phyloP scores from a whole-genome alignment of 2,329 filamentous ascomycete genomes.

The Xylaria sp. region DNA sequence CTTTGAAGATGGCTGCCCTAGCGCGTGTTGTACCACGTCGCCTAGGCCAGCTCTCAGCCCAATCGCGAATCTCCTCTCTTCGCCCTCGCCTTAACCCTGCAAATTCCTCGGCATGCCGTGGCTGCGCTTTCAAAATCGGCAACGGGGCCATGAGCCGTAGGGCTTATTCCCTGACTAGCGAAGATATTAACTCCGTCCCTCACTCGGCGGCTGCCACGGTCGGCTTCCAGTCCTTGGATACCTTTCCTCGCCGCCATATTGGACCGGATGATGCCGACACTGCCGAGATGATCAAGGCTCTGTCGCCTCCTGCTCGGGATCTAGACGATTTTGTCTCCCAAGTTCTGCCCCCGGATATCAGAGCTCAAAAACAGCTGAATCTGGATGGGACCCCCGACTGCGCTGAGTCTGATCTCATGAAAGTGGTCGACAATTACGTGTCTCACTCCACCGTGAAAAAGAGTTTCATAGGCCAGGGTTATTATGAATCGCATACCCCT shows the following conservation, averaged over 20 bases:
- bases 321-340: conserved; percentile 86
- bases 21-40: conserved; percentile 44
- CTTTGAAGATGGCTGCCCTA: conserved; percentile 44
- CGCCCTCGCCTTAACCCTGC: conserved; percentile 34
- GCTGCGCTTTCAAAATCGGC: conserved; percentile 34
- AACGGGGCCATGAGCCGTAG: conserved; percentile 30
- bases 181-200: conserved; percentile 39
- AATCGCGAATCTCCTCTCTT: conserved; percentile 40
- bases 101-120: conserved; percentile 40
- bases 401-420: conserved; percentile 62
- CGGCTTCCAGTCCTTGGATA: conserved; percentile 59
- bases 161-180: conserved; percentile 32
- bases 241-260: conserved; percentile 86
- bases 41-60: conserved; percentile 46
- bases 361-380: conserved; percentile 74
- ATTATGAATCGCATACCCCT: conserved; percentile 86
- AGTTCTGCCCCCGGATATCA: conserved; percentile 83
- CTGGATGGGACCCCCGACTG: conserved; percentile 58
- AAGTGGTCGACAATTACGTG: conserved; percentile 59
- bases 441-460: conserved; percentile 47
- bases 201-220: conserved; percentile 35
- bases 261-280: conserved; percentile 78
- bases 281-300: conserved; percentile 79
- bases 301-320: conserved; percentile 77
- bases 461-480: conserved; percentile 85